Evolutionary conservation across 352 stramenopile genomes (phyloP).

Genomic region (Phytophthora quininea): DNA sequence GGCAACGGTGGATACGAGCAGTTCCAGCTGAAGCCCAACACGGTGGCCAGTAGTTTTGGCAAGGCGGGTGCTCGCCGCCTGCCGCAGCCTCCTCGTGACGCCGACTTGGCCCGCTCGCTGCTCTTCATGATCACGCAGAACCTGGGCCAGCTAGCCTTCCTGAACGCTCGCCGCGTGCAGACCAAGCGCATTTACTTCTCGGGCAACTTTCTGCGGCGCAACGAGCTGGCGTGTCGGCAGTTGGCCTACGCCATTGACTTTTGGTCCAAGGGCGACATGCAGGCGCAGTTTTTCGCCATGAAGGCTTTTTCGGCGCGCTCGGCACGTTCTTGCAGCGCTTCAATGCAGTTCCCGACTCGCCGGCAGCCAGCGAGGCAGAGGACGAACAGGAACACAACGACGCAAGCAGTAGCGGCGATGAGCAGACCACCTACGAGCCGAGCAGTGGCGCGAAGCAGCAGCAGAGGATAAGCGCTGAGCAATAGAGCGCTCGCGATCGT

Average conservation of each 20-base stretch:
- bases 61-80: constrained; percentile 73
- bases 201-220: constrained; percentile 97
- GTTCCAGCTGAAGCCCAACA: constrained; percentile 84
- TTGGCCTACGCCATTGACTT: constrained; percentile 96
- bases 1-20: constrained; percentile 88
- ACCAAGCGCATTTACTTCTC: constrained; percentile 95
- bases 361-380: constrained; percentile 21
- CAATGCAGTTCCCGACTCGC: constrained; percentile 17
- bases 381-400: constrained; percentile 3
- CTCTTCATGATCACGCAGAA: constrained; percentile 99
- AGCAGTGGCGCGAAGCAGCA: constrained; percentile 3
- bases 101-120: constrained; percentile 94
- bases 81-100: constrained; percentile 69
- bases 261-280: constrained; percentile 93
- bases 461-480: neutral
- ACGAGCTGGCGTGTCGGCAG: constrained; percentile 91
- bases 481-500: neutral
- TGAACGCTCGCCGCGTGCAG: constrained; percentile 94
- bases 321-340: constrained; percentile 91
- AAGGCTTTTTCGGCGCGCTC: constrained; percentile 98
- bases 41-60: constrained; percentile 97
- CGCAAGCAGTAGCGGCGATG: constrained; percentile 4
- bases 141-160: constrained; percentile 94
- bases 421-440: constrained; percentile 15
- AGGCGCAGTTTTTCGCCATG: constrained; percentile 94